phyloP scores from a whole-genome alignment of 306 rosid genomes.

The Cyamopsis tetragonoloba region DNA sequence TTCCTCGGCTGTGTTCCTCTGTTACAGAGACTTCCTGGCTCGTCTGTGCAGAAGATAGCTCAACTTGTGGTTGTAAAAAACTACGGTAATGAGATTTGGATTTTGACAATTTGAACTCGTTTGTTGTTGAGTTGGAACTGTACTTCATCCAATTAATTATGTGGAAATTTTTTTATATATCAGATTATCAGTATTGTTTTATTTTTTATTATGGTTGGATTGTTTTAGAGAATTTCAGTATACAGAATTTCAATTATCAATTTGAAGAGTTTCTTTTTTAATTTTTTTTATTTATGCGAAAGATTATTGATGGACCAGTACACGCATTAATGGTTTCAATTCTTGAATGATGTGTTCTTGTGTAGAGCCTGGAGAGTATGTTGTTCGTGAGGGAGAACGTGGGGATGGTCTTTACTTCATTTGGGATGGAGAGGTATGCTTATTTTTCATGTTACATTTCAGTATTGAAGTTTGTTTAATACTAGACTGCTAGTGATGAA shows the following conservation, averaged over 20 bases:
- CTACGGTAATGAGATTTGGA: slow-evolving; percentile 41
- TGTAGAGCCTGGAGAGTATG: slow-evolving; percentile 59
- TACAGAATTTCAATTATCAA: background rate
- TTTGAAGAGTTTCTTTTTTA: slow-evolving; percentile 12
- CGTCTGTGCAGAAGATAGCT: slow-evolving; percentile 63
- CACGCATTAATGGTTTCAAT: background rate
- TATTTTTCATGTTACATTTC: slow-evolving; percentile 4
- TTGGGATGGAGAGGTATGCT: slow-evolving; percentile 89
- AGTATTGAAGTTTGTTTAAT: background rate
- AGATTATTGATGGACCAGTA: background rate
- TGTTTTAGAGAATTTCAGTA: background rate
- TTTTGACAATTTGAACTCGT: background rate
- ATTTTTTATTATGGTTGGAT: background rate
- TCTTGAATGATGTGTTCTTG: slow-evolving; percentile 3
- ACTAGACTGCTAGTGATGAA: too few species aligned
- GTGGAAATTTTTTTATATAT: background rate
- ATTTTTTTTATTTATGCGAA: background rate
- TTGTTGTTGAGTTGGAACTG: background rate
- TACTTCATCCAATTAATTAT: background rate
- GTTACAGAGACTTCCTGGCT: slow-evolving; percentile 76
- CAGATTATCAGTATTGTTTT: background rate
- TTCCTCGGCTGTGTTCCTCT: slow-evolving; percentile 76
- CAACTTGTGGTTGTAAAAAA: slow-evolving; percentile 48
- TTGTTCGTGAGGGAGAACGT: slow-evolving; percentile 75
- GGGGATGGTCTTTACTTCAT: slow-evolving; percentile 85